A percentile compares a stretch with the other conserved stretches of the same genome.
These are phyloP conservation scores for Hyaloscypha hepaticicola DNA, from an alignment of 495 filamentous ascomycete genomes.

Conservation along the genomic window DNA sequence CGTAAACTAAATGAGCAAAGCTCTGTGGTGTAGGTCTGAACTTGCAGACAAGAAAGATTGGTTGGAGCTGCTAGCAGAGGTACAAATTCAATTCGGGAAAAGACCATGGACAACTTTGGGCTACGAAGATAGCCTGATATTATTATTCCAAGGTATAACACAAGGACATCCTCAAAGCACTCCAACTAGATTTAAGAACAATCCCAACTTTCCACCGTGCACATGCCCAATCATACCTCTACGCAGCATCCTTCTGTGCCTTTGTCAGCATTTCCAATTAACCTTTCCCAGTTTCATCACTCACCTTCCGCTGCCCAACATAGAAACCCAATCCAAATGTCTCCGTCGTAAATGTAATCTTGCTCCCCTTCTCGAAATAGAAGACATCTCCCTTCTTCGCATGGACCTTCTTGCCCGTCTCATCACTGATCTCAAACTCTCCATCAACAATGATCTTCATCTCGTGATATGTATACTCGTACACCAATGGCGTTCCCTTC, in stretches of 20 bases:
- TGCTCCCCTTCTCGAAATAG: conserved; percentile 62
- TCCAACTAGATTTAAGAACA: too few relatives aligned
- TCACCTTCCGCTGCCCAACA: conserved; percentile 44
- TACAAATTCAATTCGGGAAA: not conserved
- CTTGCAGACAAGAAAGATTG: not conserved
- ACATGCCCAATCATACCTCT: not conserved
- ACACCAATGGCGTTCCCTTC: conserved; percentile 70
- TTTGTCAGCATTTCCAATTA: not conserved
- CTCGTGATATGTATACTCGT: conserved; percentile 75
- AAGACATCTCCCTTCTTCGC: conserved; percentile 73
- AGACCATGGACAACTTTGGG: not conserved
- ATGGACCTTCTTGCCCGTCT: conserved; percentile 66
- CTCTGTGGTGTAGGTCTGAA: not conserved
- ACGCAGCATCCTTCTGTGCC: not conserved
- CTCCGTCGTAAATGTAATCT: conserved; percentile 72
- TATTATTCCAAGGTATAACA: not conserved
- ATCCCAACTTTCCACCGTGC: too few relatives aligned
- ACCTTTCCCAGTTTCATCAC: not conserved
- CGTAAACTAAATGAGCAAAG: too few relatives aligned
- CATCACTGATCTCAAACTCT: conserved; percentile 69
- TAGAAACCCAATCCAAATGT: conserved; percentile 73
- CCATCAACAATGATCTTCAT: conserved; percentile 80
- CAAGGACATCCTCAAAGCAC: too few relatives aligned
- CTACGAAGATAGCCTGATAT: not conserved
- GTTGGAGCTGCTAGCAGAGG: not conserved